Evolutionary conservation across 257 asterid genomes (phyloP).

Genomic region (Ilex aquifolium): DNA sequence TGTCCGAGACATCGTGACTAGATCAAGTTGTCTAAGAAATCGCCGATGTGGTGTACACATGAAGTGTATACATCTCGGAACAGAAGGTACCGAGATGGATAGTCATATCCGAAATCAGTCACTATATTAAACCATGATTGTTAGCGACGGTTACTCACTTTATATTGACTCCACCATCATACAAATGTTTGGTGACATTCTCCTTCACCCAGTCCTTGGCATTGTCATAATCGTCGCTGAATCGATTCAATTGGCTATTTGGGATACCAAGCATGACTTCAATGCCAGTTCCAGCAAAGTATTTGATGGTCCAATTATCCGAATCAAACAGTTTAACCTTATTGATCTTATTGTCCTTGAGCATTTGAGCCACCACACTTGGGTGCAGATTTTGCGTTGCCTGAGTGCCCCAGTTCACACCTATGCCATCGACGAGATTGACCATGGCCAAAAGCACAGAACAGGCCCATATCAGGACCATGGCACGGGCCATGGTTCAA

Average conservation of each 20-base stretch:
- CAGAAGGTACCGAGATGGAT: too few species aligned
- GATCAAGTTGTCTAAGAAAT: too few species aligned
- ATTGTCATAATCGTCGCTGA: slow-evolving; percentile 37
- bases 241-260: slow-evolving; percentile 34
- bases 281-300: slow-evolving; percentile 60
- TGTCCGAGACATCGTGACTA: too few species aligned
- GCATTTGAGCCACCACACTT: slow-evolving; percentile 32
- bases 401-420: slow-evolving; percentile 83
- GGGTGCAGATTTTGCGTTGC: slow-evolving; percentile 53
- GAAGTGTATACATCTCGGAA: too few species aligned
- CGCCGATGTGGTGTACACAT: too few species aligned
- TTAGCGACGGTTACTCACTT: slow-evolving; percentile 27
- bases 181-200: slow-evolving; percentile 49
- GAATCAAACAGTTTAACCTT: slow-evolving; percentile 62
- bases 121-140: too few species aligned
- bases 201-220: slow-evolving; percentile 63
- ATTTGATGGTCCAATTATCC: slow-evolving; percentile 45
- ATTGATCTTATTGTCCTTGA: slow-evolving; percentile 53
- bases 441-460: background rate
- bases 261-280: slow-evolving; percentile 88
- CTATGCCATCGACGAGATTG: slow-evolving; percentile 31
- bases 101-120: too few species aligned
- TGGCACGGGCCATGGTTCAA: too few species aligned
- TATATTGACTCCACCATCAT: slow-evolving; percentile 55
- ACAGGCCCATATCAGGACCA: too few species aligned